Evolutionary conservation across 306 rosid genomes (phyloP), one percentile per base, ranked within the genome.

Genomic region (Ochetophila trinervis): DNA sequence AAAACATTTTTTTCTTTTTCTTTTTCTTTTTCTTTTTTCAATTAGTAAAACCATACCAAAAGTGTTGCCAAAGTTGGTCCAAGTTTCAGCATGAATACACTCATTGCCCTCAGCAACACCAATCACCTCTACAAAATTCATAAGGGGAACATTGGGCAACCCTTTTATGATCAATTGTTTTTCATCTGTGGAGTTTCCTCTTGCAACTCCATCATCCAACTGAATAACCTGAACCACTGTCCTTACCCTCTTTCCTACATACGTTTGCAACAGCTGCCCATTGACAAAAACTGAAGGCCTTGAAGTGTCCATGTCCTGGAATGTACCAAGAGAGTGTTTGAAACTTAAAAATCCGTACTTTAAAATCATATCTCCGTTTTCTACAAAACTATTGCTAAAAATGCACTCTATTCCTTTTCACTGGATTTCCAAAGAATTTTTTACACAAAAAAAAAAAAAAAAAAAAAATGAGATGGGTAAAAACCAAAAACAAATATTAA

Each of bases 101-200:
- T 73, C 79, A 17, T 88, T 87, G 60, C 60, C 55, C 58, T 79
- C 86, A 72, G 83, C 91, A 60, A 81, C 68, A 44, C 95, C 95
- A 74, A 83, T 67, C 65, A 88, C 88, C 78, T 88, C 91, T 2
- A 88, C 83, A 77, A 75, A 88, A 62, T 11, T 81, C 64, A 83
- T 70, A 45, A 68, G 85, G 68, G 87, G 76, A 34, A 63, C 42
- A 0, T 73, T 36, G 17, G 89, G 82, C 19, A 80, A 62, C 65
- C 88, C 85, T 72, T 75, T 83, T 40, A 85, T 82, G 57, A 69
- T 53, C 57, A 88, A 24, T 62, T 88, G 85, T 42, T 81, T 79
- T 68, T 79, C 91, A 73, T 88, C 95, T 0, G 91, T 81, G 60
- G 88, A 83, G 62, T 81, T 85, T 78, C 91, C 95, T 35, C 74